Evolutionary conservation across 2,329 filamentous ascomycete genomes (phyloP), one percentile per base, ranked within the genome.

Genomic region (Aureobasidium sp.): DNA sequence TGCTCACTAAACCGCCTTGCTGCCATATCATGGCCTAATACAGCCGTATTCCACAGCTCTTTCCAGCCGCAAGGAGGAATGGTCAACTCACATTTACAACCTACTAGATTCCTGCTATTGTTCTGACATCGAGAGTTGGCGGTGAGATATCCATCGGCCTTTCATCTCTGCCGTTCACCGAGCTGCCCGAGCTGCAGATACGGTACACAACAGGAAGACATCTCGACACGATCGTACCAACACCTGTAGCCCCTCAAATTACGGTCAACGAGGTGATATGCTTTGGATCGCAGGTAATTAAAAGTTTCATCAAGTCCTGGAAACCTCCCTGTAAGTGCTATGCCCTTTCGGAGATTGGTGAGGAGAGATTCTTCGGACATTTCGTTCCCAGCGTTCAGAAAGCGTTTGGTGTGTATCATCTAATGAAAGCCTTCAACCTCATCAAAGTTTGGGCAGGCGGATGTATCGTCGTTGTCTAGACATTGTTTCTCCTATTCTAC

Each of bases 291-390:
- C 3, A 13, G 16, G 5, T 27, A 57, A 57, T 45, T 36, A 21
- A 34, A 5, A 44, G 10, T 11, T 10, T 8, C 36, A 45, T 13
- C 53, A 41, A 21, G 21, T 44, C n/a, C 53, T 41, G 21, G 45
- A 39, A 36, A 44, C 45, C 5, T 42, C 11, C 53, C 25, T 36
- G 29, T 16, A 10, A 25, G 53, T 36, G 7, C 6, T 16, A 16
- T 25, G 29, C 21, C 30, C 53, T 21, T 58, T 30, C 54, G 54
- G 54, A 58, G 34, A 58, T 58, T 58, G 32, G 3, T 48, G 54
- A 58, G 54, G 54, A 58, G 54, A 48, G 21, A 58, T 30, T 58
- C n/a, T 39, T 39, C 41, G 54, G 54, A 47, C 41, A 39, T 58
- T 36, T 14, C 21, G 21, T 16, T 25, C 5, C 4, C 29, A 32